Base-by-base conservation (phyloP, 164 flowering plant genomes). In the Dillenia suffruticosa region DNA sequence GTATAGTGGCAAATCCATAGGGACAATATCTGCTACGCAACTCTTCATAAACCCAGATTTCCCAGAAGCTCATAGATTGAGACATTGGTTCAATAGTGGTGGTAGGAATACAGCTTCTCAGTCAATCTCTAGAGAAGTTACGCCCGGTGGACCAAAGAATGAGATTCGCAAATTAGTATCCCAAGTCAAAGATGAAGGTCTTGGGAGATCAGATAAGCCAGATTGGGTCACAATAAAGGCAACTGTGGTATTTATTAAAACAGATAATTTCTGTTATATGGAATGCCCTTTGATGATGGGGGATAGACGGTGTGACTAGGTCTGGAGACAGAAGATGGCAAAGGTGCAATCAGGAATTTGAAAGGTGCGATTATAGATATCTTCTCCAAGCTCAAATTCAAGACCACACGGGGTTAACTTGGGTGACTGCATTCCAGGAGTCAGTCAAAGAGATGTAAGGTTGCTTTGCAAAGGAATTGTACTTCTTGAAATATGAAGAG, bases 391-490 rank as follows among this genome's bases (percentile, higher is more conserved):
- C 80, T 63, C 98, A 92, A 76, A 68, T 92, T 64, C 97, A 88
- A 68, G 99, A 95, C 73, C 91, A 90, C 59, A 78, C 92, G 1
- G 98, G 96, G 19, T 44, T 88, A 74, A 90, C 85, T 10, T 95
- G 99, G 99, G 96, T 87, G 58, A 91, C 99, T 6, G 92, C 97
- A 60, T 95, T 95, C 72, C 99, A 95, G 74, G 99, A 95, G 72
- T 50, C 91, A 1, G 98, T 97, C 12, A 94, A 87, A 65, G 97
- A 92, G 76, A 83, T 92, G 46, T 58, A 92, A 69, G 99, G 97
- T 14, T 85, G 79, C 62, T 68, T 92, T 0, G 97, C 98, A 1
- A 92, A 88, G 80, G 89, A 95, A 70, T 58, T 95, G 80, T 82
- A 87, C 68, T 8, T 45, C 55, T 64, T 90, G 79, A 92, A 90